Percentiles rank a stretch among this genome's conserved stretches.
These are phyloP conservation scores for Geotrichum histeridarum DNA, from an alignment of 1,139 yeast species.

Conservation along the genomic window DNA sequence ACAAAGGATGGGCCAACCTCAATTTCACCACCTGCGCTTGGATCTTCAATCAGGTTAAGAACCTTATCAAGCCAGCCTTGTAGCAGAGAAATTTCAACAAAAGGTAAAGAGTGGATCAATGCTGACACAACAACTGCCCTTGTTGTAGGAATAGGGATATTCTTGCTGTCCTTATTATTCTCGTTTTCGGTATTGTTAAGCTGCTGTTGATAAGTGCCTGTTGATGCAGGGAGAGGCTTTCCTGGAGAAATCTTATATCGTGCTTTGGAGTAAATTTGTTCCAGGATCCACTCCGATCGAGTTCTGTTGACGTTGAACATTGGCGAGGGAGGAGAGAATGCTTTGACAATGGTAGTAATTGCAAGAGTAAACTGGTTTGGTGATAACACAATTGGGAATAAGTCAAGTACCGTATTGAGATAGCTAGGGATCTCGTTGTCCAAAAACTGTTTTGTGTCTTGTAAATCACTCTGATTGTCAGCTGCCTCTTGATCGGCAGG, in stretches of 20 bases:
- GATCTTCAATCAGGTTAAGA: slow-evolving; percentile 40
- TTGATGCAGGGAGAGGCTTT: slow-evolving; percentile 35
- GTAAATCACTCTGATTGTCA: slow-evolving; percentile 1
- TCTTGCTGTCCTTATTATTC: slow-evolving; percentile 35
- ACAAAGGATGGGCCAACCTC: slow-evolving; percentile 12
- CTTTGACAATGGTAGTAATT: slow-evolving; percentile 52
- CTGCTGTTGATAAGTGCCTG: slow-evolving; percentile 36
- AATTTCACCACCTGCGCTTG: slow-evolving; percentile 22
- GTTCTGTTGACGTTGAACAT: slow-evolving; percentile 30
- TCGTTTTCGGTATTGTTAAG: slow-evolving; percentile 23
- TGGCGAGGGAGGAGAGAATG: slow-evolving; percentile 46
- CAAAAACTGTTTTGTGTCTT: slow-evolving; percentile 31
- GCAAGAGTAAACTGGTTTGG: slow-evolving; percentile 57
- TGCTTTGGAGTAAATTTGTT: slow-evolving; percentile 40
- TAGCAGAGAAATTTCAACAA: slow-evolving; percentile 45
- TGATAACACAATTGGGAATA: slow-evolving; percentile 56
- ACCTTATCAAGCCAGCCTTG: slow-evolving; percentile 48
- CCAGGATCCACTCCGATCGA: slow-evolving; percentile 41
- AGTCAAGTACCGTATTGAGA: slow-evolving; percentile 40
- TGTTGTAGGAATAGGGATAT: slow-evolving; percentile 37
- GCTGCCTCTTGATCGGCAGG: slow-evolving; percentile 6
- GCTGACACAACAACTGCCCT: slow-evolving; percentile 51
- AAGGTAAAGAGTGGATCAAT: slow-evolving; percentile 52
- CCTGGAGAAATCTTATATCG: slow-evolving; percentile 30
- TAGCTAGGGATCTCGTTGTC: slow-evolving; percentile 36